phyloP scores from a whole-genome alignment of 2,329 filamentous ascomycete genomes.

The Neonectria punicea region DNA sequence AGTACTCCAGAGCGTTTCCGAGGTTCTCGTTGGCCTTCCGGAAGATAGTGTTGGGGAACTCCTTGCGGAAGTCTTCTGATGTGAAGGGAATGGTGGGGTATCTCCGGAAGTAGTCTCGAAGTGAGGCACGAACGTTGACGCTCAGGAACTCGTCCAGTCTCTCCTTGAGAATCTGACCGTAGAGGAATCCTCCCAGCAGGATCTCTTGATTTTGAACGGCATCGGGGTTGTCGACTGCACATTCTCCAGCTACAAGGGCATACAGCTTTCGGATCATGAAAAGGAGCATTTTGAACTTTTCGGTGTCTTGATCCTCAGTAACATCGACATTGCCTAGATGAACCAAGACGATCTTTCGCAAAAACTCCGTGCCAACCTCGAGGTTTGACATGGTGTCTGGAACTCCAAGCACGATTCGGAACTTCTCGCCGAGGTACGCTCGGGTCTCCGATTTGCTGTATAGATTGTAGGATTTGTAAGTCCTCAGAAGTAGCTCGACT shows the following conservation, averaged over 20 bases:
- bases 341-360: constrained; percentile 89
- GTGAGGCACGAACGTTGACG: constrained; percentile 59
- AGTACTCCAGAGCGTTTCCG: constrained; percentile 89
- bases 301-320: constrained; percentile 82
- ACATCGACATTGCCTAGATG: constrained; percentile 90
- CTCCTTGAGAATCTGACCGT: constrained; percentile 96
- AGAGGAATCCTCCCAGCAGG: constrained; percentile 90
- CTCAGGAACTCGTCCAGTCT: constrained; percentile 88
- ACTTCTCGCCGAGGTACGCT: constrained; percentile 89
- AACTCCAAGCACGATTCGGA: constrained; percentile 86
- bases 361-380: constrained; percentile 89
- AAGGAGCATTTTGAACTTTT: constrained; percentile 93
- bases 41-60: constrained; percentile 83
- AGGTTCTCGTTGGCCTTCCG: constrained; percentile 87
- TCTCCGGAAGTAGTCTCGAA: constrained; percentile 68
- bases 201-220: constrained; percentile 97
- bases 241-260: constrained; percentile 90
- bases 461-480: constrained; percentile 90
- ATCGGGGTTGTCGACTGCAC: constrained; percentile 94
- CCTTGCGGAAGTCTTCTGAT: constrained; percentile 79
- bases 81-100: constrained; percentile 76
- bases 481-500: constrained; percentile 89
- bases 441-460: constrained; percentile 85
- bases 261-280: constrained; percentile 99
- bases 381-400: constrained; percentile 87